Percentiles rank a stretch among this genome's conserved stretches.
Conservation (phyloP, 768 basidiomycete genomes). For the Russula compacta region DNA sequence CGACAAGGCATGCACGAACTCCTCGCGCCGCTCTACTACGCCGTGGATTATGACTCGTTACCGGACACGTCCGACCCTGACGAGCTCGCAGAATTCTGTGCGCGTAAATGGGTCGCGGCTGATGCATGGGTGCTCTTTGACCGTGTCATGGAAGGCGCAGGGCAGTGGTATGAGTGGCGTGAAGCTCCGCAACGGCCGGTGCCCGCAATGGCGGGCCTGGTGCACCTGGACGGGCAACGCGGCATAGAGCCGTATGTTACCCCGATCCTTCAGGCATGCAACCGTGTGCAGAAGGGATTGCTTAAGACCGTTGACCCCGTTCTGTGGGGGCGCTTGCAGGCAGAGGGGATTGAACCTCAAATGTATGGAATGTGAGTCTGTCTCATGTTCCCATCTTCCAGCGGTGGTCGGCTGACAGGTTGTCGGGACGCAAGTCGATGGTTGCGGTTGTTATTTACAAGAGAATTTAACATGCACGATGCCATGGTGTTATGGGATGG, state of each 20-base stretch:
- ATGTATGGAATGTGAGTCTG: slow-evolving; percentile 85
- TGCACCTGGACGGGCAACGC: slow-evolving; percentile 35
- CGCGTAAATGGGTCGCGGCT: slow-evolving; percentile 62
- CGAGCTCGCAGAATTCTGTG: slow-evolving; percentile 51
- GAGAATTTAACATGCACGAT: slow-evolving; percentile 77
- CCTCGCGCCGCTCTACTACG: slow-evolving; percentile 78
- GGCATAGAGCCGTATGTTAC: slow-evolving; percentile 60
- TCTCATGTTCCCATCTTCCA: background rate
- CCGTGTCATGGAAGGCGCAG: slow-evolving; percentile 66
- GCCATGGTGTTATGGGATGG: slow-evolving; percentile 94
- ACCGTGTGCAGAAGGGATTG: slow-evolving; percentile 63
- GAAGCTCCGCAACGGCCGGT: slow-evolving; percentile 22
- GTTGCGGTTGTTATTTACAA: slow-evolving; percentile 86
- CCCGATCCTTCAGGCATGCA: slow-evolving; percentile 81
- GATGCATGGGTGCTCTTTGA: slow-evolving; percentile 84
- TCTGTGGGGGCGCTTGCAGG: slow-evolving; percentile 66
- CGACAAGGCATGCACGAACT: slow-evolving; percentile 99
- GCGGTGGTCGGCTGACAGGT: slow-evolving; percentile 4
- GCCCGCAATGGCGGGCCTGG: slow-evolving; percentile 37
- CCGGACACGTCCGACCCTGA: slow-evolving; percentile 29
- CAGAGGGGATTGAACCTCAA: slow-evolving; percentile 85
- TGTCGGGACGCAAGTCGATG: slow-evolving; percentile 55
- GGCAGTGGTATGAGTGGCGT: slow-evolving; percentile 60
- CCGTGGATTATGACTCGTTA: slow-evolving; percentile 76
- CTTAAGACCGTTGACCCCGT: slow-evolving; percentile 73